These are phyloP conservation scores for Penstemon barbatus DNA, from an alignment of 257 asterid genomes.

Conservation along the genomic window DNA sequence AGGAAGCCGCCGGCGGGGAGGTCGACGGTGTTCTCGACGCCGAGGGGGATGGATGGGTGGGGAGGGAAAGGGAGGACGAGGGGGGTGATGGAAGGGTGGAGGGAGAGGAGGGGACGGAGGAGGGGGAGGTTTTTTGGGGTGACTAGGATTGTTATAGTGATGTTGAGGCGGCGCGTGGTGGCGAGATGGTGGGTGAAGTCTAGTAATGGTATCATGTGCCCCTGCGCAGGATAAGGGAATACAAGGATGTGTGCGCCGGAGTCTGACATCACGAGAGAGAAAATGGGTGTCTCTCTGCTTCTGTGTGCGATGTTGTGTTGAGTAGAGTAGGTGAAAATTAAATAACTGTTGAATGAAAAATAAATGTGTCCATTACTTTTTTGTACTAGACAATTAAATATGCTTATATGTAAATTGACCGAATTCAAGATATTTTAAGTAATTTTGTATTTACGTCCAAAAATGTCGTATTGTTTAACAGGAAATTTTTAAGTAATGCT, in stretches of 20 bases:
- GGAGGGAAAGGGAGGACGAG: slow-evolving; percentile 70
- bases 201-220: slow-evolving; percentile 78
- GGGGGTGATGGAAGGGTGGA: slow-evolving; percentile 50
- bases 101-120: slow-evolving; percentile 50
- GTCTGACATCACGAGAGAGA: slow-evolving; percentile 18
- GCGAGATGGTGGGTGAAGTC: slow-evolving; percentile 65
- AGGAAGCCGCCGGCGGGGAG: slow-evolving; percentile 55
- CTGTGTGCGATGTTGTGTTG: no score
- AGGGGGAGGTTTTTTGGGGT: slow-evolving; percentile 69
- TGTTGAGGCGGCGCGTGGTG: slow-evolving; percentile 47
- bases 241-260: slow-evolving; percentile 53
- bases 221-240: slow-evolving; percentile 90
- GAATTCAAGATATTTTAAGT: no score
- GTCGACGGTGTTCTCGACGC: slow-evolving; percentile 71
- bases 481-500: no score
- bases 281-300: no score
- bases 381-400: no score
- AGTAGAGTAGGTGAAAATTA: no score
- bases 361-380: no score
- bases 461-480: no score
- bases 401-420: no score
- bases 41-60: slow-evolving; percentile 54
- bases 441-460: no score
- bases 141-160: slow-evolving; percentile 67
- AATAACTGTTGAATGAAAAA: no score